phyloP scores from a whole-genome alignment of 108 stramenopile species.

The Skeletonema potamos region DNA sequence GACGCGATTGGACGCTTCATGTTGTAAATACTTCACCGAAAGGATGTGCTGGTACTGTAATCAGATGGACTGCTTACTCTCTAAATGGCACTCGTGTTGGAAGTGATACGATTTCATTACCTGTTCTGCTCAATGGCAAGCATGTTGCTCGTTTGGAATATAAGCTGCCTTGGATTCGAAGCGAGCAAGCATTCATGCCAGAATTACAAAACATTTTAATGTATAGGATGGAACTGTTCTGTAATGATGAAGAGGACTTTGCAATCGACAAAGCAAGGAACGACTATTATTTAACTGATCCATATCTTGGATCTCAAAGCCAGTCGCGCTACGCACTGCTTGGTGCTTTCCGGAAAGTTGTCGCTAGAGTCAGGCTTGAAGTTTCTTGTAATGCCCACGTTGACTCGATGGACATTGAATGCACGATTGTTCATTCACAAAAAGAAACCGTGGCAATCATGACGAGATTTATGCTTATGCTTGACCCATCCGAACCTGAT shows the following conservation, averaged over 20 bases:
- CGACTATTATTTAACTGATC: constrained; percentile 25
- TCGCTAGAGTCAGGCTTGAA: constrained; percentile 10
- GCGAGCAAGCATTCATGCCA: background rate
- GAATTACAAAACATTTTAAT: constrained; percentile 11
- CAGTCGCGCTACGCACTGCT: constrained; percentile 26
- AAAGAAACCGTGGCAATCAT: constrained; percentile 16
- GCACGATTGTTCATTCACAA: constrained; percentile 3
- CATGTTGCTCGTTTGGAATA: constrained; percentile 17
- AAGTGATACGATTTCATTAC: constrained; percentile 1
- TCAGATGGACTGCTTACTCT: constrained; percentile 26
- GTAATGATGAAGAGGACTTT: background rate
- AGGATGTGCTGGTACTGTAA: background rate
- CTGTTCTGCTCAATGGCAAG: background rate
- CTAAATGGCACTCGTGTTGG: constrained; percentile 17
- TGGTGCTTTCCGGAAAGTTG: constrained; percentile 15
- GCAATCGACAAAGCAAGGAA: constrained; percentile 3
- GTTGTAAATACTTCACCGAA: constrained; percentile 23
- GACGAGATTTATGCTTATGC: constrained; percentile 18
- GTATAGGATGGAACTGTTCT: constrained; percentile 17
- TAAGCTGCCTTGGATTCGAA: constrained; percentile 22
- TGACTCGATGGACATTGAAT: constrained; percentile 10
- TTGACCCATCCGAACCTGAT: background rate
- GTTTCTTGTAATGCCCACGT: constrained; percentile 7
- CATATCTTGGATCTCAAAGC: background rate
- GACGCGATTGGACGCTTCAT: constrained; percentile 21